Base-by-base conservation (phyloP, 2,329 filamentous ascomycete species). In the Sarocladium kiliense region DNA sequence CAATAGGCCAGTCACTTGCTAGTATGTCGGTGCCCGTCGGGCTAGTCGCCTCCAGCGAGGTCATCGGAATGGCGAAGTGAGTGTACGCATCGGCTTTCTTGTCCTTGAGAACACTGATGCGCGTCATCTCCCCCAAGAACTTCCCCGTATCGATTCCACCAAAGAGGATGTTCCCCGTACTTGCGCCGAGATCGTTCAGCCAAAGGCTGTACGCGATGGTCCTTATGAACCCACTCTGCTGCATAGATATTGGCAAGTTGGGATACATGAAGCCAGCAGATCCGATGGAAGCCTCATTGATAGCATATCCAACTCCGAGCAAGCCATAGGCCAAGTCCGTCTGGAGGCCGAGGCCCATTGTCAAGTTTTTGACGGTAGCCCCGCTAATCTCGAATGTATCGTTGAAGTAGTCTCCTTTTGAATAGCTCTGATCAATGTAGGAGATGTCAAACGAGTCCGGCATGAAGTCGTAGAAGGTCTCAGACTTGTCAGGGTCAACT, bases 71-170 rank as follows among this genome's bases (percentile, higher is more conserved):
- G 3, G 68, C 63, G 57, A 82, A 81, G 7, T 79, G 74, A 23
- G 70, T 72, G 57, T 71, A 77, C 54, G 62, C 59, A 51, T 74
- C 53, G 49, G 74, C 66, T 56, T 71, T 65, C 54, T 76, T 66
- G 61, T 84, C 55, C 14, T 60, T 54, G 3, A 69, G 73, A 58
- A 91, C 75, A 16, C 85, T 76, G 26, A 91, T 74, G 5, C 77
- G 80, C 45, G 77, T 76, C 30, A 92, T 75, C 2, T 80, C 68
- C 49, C 88, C 88, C 0, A 75, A 66, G 69, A 84, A 94, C 66
- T 92, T 92, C 57, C 78, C 80, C 0, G 82, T 88, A 66, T 93
- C 88, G 57, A 92, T 83, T n/a, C 88, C 89, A 37, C 89, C 89
- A 61, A 93, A 94, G 1, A 93, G 74, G 57, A 93, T 86, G 61